These are phyloP conservation scores for Coprinopsis strossmayeri DNA, from an alignment of 768 basidiomycete genomes.

Conservation along the genomic window DNA sequence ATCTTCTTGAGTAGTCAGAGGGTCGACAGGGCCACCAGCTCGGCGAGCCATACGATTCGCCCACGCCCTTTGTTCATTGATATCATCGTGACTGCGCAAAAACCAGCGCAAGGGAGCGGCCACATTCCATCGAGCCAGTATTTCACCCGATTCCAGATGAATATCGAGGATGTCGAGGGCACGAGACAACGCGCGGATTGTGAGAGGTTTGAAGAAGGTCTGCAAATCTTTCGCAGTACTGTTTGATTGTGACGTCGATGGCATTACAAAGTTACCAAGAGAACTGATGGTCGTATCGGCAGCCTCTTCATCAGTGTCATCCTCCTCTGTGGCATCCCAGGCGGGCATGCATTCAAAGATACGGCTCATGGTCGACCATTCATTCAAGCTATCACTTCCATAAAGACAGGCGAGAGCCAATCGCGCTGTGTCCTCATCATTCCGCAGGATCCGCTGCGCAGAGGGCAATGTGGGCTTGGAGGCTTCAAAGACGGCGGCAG, in stretches of 20 bases:
- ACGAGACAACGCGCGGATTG: slow-evolving; percentile 66
- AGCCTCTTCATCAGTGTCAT: slow-evolving; percentile 61
- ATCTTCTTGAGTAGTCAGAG: slow-evolving; percentile 56
- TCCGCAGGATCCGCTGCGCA: slow-evolving; percentile 66
- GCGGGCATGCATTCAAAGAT: slow-evolving; percentile 97
- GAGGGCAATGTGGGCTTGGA: slow-evolving; percentile 83
- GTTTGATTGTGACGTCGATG: slow-evolving; percentile 52
- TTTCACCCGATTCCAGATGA: slow-evolving; percentile 91
- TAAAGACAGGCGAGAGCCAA: slow-evolving; percentile 88
- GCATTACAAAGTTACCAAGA: slow-evolving; percentile 72
- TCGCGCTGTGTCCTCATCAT: slow-evolving; percentile 79
- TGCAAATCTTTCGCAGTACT: slow-evolving; percentile 66
- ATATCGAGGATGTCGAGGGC: slow-evolving; percentile 89
- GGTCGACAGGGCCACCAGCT: slow-evolving; percentile 48
- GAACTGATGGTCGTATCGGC: slow-evolving; percentile 80
- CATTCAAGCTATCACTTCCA: slow-evolving; percentile 61
- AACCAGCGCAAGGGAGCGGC: slow-evolving; percentile 87
- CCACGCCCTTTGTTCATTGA: slow-evolving; percentile 69
- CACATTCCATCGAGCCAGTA: slow-evolving; percentile 82
- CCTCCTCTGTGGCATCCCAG: slow-evolving; percentile 61
- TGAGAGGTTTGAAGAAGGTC: slow-evolving; percentile 77
- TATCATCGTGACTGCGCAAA: slow-evolving; percentile 64
- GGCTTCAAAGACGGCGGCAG: slow-evolving; percentile 76
- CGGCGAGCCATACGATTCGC: slow-evolving; percentile 82
- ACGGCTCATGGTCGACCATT: slow-evolving; percentile 80